phyloP scores from a whole-genome alignment of 345 rosid genomes.

The Gossypium ekmanianum region DNA sequence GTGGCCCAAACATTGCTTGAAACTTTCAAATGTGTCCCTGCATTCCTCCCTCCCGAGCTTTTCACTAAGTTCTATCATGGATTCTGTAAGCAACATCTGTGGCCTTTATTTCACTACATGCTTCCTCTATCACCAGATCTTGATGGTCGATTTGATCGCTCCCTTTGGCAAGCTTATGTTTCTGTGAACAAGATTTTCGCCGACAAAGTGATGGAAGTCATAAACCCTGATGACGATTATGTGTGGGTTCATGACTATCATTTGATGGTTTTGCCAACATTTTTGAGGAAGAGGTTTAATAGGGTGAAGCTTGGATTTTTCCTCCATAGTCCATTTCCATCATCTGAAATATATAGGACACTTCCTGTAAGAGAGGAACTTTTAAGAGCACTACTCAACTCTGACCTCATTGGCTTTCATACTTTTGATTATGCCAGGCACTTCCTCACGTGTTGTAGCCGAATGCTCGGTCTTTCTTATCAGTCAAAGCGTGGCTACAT shows the following conservation, averaged over 20 bases:
- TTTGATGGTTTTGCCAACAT: conserved; percentile 4
- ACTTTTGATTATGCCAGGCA: conserved; percentile 96
- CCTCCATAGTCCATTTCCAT: not conserved
- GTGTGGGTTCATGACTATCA: not conserved
- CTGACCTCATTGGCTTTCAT: conserved; percentile 89
- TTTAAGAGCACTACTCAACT: conserved; percentile 43
- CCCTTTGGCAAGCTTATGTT: conserved; percentile 90
- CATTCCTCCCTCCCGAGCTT: conserved; percentile 71
- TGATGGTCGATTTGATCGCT: conserved; percentile 82
- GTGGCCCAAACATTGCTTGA: conserved; percentile 47
- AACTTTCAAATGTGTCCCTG: conserved; percentile 88
- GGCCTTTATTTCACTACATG: conserved; percentile 97
- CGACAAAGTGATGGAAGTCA: not conserved
- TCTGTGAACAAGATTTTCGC: conserved; percentile 30
- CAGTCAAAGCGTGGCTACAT: conserved; percentile 57
- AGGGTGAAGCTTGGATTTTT: conserved; percentile 8
- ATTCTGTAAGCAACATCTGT: conserved; percentile 84
- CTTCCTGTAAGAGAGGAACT: conserved; percentile 6
- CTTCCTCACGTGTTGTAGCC: conserved; percentile 86
- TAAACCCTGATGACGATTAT: not conserved
- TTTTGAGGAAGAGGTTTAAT: conserved; percentile 6
- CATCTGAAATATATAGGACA: conserved; percentile 9
- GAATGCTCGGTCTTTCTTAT: conserved; percentile 91
- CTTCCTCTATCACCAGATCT: conserved; percentile 86
- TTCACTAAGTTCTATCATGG: conserved; percentile 85